Base-by-base conservation (phyloP, 768 basidiomycete genomes). In the Pleurotus tuber-regium region DNA sequence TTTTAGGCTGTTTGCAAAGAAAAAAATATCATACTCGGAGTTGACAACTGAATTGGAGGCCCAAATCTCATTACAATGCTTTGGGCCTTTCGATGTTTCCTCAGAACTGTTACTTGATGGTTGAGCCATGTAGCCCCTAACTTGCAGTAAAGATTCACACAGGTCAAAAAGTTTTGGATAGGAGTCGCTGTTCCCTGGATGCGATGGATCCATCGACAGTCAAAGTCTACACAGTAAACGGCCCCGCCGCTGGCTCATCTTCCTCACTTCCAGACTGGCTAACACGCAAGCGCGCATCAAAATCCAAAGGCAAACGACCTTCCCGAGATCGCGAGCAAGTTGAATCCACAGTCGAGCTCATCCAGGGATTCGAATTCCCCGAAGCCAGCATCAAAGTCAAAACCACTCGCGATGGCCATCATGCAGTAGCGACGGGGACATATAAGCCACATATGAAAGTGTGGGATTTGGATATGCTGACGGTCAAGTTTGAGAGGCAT, bases 391-490 rank as follows among this genome's bases (percentile, higher is more conserved):
- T 92, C 69, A 84, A 83, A 59, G 79, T 99, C 60, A 93, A 86
- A 68, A 87, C 87, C 4, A 98, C 95, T 2, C 75, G 87, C 31
- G 95, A 99, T 66, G 96, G 97, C 1, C 86, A 88, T 61, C 88
- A 95, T 79, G 87, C 84, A 9, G 80, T 98, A 51, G 96, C 93
- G 0, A 98, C 96, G 19, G 97, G 97, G 21, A 91, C 89, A 2
- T 99, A 99, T 72, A 99, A 99, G 68, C 97, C 97, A 2, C 92
- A 97, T 65, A 92, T 98, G 68, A 80, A 90, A 52, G 92, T 96
- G 4, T 99, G 90, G 86, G 97, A 98, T 67, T 70, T 99, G 31
- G 87, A 92, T 65, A 88, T 96, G 61, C 79, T 99, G 26, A 84
- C 92, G 4, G 76, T 90, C 51, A 98, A 99, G 68, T 98, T 96